Base-by-base conservation (phyloP, 805 yeast species). In the Yarrowia osloensis region DNA sequence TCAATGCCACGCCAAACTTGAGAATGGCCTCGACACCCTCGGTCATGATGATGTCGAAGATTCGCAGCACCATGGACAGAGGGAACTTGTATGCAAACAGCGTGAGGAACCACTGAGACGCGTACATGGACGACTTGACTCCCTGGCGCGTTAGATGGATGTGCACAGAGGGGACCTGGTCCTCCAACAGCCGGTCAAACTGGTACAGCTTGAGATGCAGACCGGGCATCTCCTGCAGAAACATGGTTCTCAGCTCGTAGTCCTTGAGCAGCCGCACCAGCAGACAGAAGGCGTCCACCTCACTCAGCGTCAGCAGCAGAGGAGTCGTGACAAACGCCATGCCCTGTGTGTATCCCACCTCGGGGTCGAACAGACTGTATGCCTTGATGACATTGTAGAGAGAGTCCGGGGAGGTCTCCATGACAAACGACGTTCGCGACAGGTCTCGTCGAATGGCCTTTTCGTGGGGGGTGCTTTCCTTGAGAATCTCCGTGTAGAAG, bases 341-440 rank as follows among this genome's bases (percentile, higher is more conserved):
- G 8, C 99, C 98, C 77, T 95, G 99, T 1, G 98, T 95, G 74
- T 95, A 95, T 0, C 99, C 99, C 62, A 95, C 97, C 63, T 93
- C 98, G 1, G 89, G 86, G 76, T 95, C 98, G 75, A 85, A 88
- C 57, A 91, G 78, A 24, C 95, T 86, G 78, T 94, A 95, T 0
- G 92, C 93, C 73, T 89, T 90, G 69, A 95, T 84, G 31, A 95
- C 87, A 67, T 87, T 86, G 73, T 81, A 89, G 39, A 95, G 79
- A 61, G 90, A 86, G 72, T 88, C 88, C 13, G 70, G 68, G 26
- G 72, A 70, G 62, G 86, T 85, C 29, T 81, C 81, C 68, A 90
- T 85, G 69, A 90, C 88, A 77, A 91, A 91, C 67, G 93, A 86
- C 0, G 98, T 95, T 72, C 98, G 84, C 24, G 90, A 82, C 67